Conservation (phyloP, 2,329 filamentous ascomycete species). For the Ascochyta viciae-villosae region DNA sequence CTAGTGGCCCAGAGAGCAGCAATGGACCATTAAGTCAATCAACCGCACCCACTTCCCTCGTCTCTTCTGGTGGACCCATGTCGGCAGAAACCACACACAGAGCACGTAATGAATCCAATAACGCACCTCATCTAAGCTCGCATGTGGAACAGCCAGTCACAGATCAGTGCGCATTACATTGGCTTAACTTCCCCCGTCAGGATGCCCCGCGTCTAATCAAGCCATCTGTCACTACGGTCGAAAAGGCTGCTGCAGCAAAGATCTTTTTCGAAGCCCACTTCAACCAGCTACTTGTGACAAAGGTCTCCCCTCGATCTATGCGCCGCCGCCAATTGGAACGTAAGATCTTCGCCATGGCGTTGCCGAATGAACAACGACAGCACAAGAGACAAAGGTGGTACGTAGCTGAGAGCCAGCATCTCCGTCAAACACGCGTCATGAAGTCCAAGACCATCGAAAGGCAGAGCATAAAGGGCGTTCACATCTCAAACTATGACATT, state of each 20-base stretch:
- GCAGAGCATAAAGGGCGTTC: constrained; percentile 59
- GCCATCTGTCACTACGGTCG: constrained; percentile 68
- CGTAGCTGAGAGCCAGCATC: constrained; percentile 72
- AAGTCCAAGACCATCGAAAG: constrained; percentile 65
- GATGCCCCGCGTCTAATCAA: constrained; percentile 38
- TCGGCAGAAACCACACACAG: constrained; percentile 41
- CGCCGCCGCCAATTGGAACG: constrained; percentile 69
- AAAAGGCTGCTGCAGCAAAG: constrained; percentile 81
- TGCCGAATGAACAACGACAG: constrained; percentile 62
- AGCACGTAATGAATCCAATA: constrained; percentile 23
- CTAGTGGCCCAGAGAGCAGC: constrained; percentile 39
- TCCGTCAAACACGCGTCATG: constrained; percentile 75
- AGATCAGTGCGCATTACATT: constrained; percentile 29
- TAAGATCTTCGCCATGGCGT: constrained; percentile 66
- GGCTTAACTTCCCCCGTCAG: constrained; percentile 44
- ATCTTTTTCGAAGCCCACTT: constrained; percentile 87
- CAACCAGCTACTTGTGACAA: constrained; percentile 67
- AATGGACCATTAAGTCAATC: constrained; percentile 38
- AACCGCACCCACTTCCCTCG: constrained; percentile 45
- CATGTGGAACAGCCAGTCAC: constrained; percentile 20
- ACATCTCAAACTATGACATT: constrained; percentile 74
- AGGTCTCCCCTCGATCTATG: constrained; percentile 64
- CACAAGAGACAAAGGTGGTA: constrained; percentile 66
- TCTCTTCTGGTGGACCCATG: constrained; percentile 40
- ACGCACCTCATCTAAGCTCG: constrained; percentile 22